Evolutionary conservation across 495 filamentous ascomycete species (phyloP), one percentile per base, ranked within the genome.

Genomic region (Neurospora pannonica): DNA sequence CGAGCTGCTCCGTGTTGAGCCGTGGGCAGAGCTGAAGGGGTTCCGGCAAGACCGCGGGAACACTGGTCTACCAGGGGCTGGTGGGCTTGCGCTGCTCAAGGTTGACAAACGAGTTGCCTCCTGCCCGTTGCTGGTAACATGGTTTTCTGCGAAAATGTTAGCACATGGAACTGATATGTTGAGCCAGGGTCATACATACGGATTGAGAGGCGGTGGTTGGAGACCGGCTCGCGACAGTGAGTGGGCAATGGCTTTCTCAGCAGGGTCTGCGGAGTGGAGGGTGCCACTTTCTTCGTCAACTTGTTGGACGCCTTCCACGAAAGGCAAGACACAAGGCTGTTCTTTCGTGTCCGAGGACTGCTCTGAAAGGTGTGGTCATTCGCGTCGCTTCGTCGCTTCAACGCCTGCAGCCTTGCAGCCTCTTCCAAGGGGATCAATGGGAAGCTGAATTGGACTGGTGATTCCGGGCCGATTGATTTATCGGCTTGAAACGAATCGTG

Each of bases 361-460:
- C 72, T 78, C 8, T 72, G 73, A n/a, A 77, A 40, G 1, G 77
- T 78, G 15, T 69, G 62, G n/a, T 76, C 72, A 6, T 80, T 79
- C n/a, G 76, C 74, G 31, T 74, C 78, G 19, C 75, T 77, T 19
- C 70, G 42, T 6, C 70, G 54, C 69, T 71, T 71, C 13, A 77
- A 17, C 31, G 77, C 77, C 31, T 78, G 74, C 15, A 75, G 75
- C 54, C 71, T 74, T 15, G 79, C 79, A 6, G 79, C 79, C 54
- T 81, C 78, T 24, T 76, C 36, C 4, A 80, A 42, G 5, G 74
- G 74, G 36, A 81, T 80, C 54, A 81, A 46, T 5, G 77, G 74
- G 28, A 80, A 81, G 31, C 43, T 71, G 71, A 81, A 80, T 28
- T 75, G 71, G 4, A 74, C 74, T 6, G 77, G 71, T 10, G 76